A percentile compares a stretch with the other conserved stretches of the same genome.
Evolutionary conservation across 805 yeast species (phyloP).

Genomic region (Maudiozyma barnettii): DNA sequence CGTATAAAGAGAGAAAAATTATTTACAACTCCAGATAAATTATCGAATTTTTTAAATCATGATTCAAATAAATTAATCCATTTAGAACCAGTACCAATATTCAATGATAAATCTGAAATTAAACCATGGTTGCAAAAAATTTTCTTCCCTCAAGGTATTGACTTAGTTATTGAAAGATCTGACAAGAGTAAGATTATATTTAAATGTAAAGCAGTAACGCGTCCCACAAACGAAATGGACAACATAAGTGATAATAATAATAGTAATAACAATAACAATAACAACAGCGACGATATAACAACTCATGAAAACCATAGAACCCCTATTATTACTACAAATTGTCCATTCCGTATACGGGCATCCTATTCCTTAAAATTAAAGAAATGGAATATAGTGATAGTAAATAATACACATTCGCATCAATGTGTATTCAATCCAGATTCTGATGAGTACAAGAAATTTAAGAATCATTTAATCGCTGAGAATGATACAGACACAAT

Average conservation of each 20-base stretch:
- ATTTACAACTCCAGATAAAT: conserved; percentile 6
- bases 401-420: conserved; percentile 53
- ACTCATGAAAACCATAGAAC: not conserved
- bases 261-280: not conserved
- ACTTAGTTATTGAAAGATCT: conserved; percentile 50
- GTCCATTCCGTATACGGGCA: conserved; percentile 59
- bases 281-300: too few species aligned
- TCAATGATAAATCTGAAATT: conserved; percentile 37
- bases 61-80: conserved; percentile 29
- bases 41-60: conserved; percentile 10
- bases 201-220: conserved; percentile 38
- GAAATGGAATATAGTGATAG: conserved; percentile 51
- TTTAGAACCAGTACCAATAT: conserved; percentile 29
- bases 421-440: conserved; percentile 28
- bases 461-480: conserved; percentile 21
- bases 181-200: conserved; percentile 51
- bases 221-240: not conserved
- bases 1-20: conserved; percentile 3
- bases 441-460: conserved; percentile 27
- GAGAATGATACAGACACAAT: conserved; percentile 22
- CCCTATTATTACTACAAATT: conserved; percentile 26
- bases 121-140: conserved; percentile 53
- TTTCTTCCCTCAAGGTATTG: conserved; percentile 38
- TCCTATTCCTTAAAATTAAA: conserved; percentile 43
- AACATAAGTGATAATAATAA: conserved; percentile 1